These are phyloP conservation scores for Bolboschoenus planiculmis DNA, from an alignment of 176 grass and related monocot species.

Conservation along the genomic window DNA sequence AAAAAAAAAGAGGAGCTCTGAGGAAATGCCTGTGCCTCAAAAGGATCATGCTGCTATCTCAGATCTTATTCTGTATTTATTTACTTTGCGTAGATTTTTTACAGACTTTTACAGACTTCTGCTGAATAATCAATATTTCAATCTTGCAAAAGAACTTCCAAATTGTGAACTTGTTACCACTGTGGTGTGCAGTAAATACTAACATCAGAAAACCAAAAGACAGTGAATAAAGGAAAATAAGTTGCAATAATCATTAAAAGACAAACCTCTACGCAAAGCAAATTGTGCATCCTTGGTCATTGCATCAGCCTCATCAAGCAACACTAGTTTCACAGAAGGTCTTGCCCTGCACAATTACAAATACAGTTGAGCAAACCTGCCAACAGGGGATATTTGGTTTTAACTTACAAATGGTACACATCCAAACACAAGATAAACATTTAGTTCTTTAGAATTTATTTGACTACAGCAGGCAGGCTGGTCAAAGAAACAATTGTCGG, in stretches of 20 bases:
- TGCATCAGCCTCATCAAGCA: slow-evolving; percentile 94
- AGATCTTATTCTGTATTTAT: not conserved
- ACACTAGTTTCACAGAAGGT: slow-evolving; percentile 79
- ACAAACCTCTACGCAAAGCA: slow-evolving; percentile 86
- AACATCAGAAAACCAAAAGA: slow-evolving; percentile 15
- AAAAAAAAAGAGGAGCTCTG: not conserved
- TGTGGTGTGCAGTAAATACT: slow-evolving; percentile 6
- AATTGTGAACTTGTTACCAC: not conserved
- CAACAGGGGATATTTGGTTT: not conserved
- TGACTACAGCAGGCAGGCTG: not conserved
- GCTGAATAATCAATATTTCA: slow-evolving; percentile 1
- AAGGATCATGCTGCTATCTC: not conserved
- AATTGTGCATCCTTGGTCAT: slow-evolving; percentile 99
- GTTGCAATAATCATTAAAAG: slow-evolving; percentile 5
- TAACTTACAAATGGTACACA: not conserved
- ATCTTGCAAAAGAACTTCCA: not conserved
- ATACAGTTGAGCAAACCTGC: slow-evolving; percentile 11
- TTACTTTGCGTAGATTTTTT: not conserved
- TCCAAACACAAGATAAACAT: not conserved
- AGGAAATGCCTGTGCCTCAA: not conserved
- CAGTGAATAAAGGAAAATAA: not conserved
- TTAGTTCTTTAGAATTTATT: not conserved
- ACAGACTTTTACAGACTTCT: not conserved
- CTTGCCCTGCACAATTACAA: slow-evolving; percentile 56
- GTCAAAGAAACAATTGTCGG: not conserved